A percentile compares a stretch with the other conserved stretches of the same genome.
Evolutionary conservation across 179 eudicot genomes (phyloP).

Genomic region (Silene coronaria): DNA sequence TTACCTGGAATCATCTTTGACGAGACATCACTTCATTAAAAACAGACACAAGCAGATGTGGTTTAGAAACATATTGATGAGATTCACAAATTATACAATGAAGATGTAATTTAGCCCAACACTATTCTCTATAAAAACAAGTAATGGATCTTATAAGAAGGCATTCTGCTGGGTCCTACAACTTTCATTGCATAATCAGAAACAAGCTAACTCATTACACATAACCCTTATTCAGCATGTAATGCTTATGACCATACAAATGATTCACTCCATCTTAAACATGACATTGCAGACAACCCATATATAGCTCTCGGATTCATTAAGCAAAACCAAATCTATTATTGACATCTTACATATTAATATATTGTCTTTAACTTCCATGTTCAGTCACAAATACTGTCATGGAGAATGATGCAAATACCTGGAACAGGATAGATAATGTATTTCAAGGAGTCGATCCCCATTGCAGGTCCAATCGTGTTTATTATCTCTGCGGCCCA

Average conservation of each 20-base stretch:
- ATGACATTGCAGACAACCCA: neutral
- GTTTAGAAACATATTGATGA: no score
- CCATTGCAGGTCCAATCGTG: slow-evolving; percentile 98
- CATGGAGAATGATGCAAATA: slow-evolving; percentile 14
- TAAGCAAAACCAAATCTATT: neutral
- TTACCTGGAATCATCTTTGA: no score
- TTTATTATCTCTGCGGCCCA: slow-evolving; percentile 98
- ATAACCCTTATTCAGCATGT: no score
- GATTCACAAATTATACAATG: no score
- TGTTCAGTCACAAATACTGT: neutral
- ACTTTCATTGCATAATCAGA: neutral
- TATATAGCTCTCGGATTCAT: neutral
- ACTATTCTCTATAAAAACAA: neutral
- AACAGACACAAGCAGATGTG: no score
- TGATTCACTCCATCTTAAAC: neutral
- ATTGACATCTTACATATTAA: neutral
- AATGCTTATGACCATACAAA: no score
- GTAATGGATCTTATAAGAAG: neutral
- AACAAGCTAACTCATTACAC: no score
- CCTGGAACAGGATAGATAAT: slow-evolving; percentile 98
- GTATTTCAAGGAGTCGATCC: slow-evolving; percentile 90
- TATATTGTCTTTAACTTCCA: neutral
- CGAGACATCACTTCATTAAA: no score
- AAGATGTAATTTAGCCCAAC: neutral
- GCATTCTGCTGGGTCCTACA: neutral